These are phyloP conservation scores for Ormosia emarginata DNA, from an alignment of 306 rosid genomes.

Conservation along the genomic window DNA sequence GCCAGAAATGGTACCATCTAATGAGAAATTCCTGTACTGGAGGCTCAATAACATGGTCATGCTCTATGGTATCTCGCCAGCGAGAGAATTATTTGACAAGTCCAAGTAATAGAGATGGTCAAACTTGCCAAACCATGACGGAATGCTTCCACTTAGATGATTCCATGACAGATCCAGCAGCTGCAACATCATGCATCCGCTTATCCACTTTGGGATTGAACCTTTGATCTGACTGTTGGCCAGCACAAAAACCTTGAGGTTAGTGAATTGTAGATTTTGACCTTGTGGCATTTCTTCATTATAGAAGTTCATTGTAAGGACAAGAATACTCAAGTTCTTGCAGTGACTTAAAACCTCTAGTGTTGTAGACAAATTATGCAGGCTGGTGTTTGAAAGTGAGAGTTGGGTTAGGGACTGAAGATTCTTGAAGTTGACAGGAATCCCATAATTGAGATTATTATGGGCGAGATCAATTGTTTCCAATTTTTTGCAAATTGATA, in stretches of 20 bases:
- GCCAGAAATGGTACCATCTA: neutral
- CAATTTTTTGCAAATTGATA: conserved; percentile 31
- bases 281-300: conserved; percentile 34
- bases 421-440: conserved; percentile 29
- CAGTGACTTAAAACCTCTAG: conserved; percentile 35
- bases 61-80: conserved; percentile 27
- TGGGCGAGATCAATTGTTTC: conserved; percentile 18
- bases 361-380: conserved; percentile 32
- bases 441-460: conserved; percentile 11
- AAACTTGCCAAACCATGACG: conserved; percentile 37
- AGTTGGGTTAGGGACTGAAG: conserved; percentile 25
- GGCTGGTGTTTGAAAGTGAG: conserved; percentile 14
- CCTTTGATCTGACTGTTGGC: conserved; percentile 40
- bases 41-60: conserved; percentile 15
- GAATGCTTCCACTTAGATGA: conserved; percentile 30
- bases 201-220: conserved; percentile 47
- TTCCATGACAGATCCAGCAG: conserved; percentile 50
- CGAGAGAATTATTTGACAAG: conserved; percentile 46
- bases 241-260: conserved; percentile 27
- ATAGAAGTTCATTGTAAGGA: conserved; percentile 23
- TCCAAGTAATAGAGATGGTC: conserved; percentile 24
- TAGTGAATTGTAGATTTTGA: conserved; percentile 12
- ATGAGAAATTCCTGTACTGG: neutral
- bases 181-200: conserved; percentile 32
- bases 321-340: conserved; percentile 23